A percentile compares a stretch with the other conserved stretches of the same genome.
Conservation (phyloP, 2,329 filamentous ascomycete species). For the Colletotrichum phormii region DNA sequence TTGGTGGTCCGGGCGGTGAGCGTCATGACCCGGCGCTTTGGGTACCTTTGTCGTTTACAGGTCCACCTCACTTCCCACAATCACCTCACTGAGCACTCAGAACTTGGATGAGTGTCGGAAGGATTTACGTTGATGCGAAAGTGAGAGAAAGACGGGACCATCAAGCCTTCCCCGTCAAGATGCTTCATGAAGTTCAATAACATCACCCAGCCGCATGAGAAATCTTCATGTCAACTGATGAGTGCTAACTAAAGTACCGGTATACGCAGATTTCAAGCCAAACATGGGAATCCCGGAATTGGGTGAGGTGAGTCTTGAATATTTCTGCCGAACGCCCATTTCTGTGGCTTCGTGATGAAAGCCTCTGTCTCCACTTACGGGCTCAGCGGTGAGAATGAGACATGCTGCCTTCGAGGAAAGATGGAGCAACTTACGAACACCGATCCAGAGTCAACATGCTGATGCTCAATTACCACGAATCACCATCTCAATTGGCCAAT, state of each 20-base stretch:
- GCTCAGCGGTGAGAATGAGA: neutral
- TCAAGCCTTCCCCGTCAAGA: neutral
- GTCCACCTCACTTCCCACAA: neutral
- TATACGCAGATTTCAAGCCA: neutral
- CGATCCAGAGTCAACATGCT: neutral
- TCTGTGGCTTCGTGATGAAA: neutral
- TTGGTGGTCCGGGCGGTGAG: conserved; percentile 13
- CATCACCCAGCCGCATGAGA: neutral
- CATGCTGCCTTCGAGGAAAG: neutral
- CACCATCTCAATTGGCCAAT: neutral
- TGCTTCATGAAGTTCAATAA: neutral
- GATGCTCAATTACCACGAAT: neutral
- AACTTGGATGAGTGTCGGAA: neutral
- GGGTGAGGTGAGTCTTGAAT: too few relatives aligned
- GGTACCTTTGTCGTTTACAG: neutral
- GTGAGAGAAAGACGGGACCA: neutral
- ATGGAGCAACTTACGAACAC: neutral
- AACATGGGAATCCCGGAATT: too few relatives aligned
- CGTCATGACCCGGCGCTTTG: conserved; percentile 12
- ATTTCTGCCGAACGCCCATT: neutral
- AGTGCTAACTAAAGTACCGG: neutral
- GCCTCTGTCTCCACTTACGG: neutral
- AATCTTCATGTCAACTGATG: neutral
- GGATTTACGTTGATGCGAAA: conserved; percentile 21
- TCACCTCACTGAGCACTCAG: too few relatives aligned